These are phyloP conservation scores for Globisporangium recalcitrans DNA, from an alignment of 352 stramenopile genomes.

Conservation along the genomic window DNA sequence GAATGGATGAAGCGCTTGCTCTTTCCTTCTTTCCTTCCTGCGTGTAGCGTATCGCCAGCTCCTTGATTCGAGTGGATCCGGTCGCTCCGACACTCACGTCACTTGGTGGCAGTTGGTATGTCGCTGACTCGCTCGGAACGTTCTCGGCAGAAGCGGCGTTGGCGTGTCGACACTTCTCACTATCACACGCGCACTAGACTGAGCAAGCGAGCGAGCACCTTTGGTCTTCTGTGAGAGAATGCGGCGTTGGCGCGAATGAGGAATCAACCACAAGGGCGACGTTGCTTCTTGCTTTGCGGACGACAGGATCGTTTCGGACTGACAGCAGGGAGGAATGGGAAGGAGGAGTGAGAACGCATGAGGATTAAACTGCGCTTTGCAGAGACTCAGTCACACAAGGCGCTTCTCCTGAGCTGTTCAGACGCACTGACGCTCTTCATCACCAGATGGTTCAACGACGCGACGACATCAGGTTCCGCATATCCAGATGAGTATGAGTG, in stretches of 20 bases:
- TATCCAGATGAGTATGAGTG: neutral
- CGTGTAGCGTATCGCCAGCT: neutral
- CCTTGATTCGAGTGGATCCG: neutral
- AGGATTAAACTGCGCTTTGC: neutral
- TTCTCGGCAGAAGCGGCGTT: conserved; percentile 1
- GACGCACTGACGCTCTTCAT: neutral
- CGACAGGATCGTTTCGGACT: neutral
- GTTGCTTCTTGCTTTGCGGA: neutral
- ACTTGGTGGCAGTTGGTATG: neutral
- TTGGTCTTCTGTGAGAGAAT: neutral
- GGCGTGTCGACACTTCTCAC: neutral
- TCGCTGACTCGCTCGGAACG: conserved; percentile 7
- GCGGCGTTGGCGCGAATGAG: conserved; percentile 1
- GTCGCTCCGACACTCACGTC: neutral
- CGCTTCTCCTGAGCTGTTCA: neutral
- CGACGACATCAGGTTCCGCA: neutral
- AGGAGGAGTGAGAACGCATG: neutral
- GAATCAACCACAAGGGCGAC: neutral
- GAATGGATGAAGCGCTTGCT: conserved; percentile 4
- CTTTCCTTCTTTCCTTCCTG: neutral
- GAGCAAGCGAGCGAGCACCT: no score
- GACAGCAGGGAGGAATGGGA: neutral
- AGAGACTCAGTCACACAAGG: neutral
- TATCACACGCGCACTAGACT: neutral
- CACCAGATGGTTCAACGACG: neutral